Conservation (phyloP, 345 rosid species). For the Crucihimalaya himalaica region DNA sequence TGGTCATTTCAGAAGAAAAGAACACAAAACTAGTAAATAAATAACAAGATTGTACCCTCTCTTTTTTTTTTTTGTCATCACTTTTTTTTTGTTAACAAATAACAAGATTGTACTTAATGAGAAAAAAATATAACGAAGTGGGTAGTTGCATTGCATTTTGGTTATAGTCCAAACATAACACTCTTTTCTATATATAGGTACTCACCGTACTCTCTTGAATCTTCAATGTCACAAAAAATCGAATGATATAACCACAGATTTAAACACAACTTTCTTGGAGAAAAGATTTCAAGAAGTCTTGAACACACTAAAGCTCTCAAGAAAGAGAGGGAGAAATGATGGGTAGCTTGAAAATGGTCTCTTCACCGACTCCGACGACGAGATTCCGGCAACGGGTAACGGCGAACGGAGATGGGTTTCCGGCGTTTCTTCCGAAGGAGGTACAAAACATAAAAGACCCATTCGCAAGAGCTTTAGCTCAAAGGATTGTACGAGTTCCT, state of each 20-base stretch:
- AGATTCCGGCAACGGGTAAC: slow-evolving; percentile 23
- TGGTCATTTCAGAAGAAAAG: slow-evolving; percentile 28
- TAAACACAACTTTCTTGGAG: neutral
- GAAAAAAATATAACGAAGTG: neutral
- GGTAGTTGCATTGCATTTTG: slow-evolving; percentile 16
- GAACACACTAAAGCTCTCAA: neutral
- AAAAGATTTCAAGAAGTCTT: slow-evolving; percentile 14
- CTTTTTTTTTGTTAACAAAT: no score
- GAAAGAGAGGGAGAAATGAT: slow-evolving; percentile 24
- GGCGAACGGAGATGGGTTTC: slow-evolving; percentile 51
- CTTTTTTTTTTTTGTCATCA: no score
- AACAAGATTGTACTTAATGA: neutral
- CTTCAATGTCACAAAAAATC: slow-evolving; percentile 8
- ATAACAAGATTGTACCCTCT: neutral
- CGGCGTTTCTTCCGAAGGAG: slow-evolving; percentile 77
- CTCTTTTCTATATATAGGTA: slow-evolving; percentile 26
- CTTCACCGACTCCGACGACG: slow-evolving; percentile 25
- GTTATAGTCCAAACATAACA: neutral
- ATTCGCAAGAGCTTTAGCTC: slow-evolving; percentile 69
- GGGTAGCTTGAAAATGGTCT: slow-evolving; percentile 29
- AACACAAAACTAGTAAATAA: neutral
- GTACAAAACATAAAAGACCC: slow-evolving; percentile 77
- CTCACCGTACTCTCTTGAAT: no score
- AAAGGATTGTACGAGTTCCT: slow-evolving; percentile 66
- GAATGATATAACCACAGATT: neutral